Percentiles rank a stretch among this genome's conserved stretches.
phyloP scores from a whole-genome alignment of 352 stramenopile species.

The Poterioochromonas sp. region DNA sequence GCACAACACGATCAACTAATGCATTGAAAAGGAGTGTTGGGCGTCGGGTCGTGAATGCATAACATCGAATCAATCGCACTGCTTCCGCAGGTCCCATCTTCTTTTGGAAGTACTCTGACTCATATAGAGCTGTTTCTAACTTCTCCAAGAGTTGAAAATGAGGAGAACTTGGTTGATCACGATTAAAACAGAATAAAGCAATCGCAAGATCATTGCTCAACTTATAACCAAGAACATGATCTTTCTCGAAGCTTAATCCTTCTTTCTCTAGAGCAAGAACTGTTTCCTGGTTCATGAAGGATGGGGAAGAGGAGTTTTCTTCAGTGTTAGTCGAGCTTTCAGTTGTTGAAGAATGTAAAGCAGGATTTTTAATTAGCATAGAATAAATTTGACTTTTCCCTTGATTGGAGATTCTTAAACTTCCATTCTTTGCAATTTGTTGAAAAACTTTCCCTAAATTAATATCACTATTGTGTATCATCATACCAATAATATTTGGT shows the following conservation, averaged over 20 bases:
- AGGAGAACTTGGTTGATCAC: neutral
- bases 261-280: neutral
- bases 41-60: neutral
- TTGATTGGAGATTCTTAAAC: neutral
- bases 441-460: neutral
- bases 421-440: neutral
- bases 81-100: neutral
- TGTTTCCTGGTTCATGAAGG: no score
- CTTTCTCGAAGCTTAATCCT: neutral
- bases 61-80: neutral
- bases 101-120: neutral
- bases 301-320: neutral
- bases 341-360: neutral
- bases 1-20: no score
- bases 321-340: neutral
- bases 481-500: neutral
- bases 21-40: no score
- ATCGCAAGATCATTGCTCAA: no score
- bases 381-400: neutral
- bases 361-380: neutral
- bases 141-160: neutral
- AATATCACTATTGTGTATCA: neutral
- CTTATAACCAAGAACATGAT: no score
- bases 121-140: neutral
- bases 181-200: neutral